Evolutionary conservation across 495 filamentous ascomycete genomes (phyloP).

Genomic region (Penicillium robsamsonii): DNA sequence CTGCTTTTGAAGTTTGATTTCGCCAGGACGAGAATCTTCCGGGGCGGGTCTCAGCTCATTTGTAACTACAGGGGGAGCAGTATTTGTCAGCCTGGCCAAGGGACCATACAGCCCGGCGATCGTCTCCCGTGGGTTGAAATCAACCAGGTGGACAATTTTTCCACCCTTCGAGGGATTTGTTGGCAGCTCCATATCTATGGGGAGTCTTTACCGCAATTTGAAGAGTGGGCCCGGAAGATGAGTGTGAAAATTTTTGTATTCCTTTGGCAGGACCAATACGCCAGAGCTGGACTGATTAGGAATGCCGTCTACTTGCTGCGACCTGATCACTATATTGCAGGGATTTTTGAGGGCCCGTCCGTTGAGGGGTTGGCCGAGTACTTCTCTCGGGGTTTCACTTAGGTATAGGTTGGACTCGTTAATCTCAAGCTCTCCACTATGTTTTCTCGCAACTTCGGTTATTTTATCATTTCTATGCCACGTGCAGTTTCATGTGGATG

Average conservation of each 20-base stretch:
- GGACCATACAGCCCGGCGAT: slow-evolving; percentile 32
- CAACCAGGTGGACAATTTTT: slow-evolving; percentile 31
- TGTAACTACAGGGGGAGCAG: slow-evolving; percentile 30
- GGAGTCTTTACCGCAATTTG: slow-evolving; percentile 11
- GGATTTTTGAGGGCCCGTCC: slow-evolving; percentile 17
- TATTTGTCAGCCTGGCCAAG: slow-evolving; percentile 17
- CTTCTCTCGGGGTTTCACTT: slow-evolving; percentile 10
- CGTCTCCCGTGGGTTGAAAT: slow-evolving; percentile 37
- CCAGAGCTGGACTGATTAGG: slow-evolving; percentile 20
- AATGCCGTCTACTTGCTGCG: slow-evolving; percentile 35
- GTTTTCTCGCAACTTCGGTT: background rate
- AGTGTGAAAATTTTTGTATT: slow-evolving; percentile 24
- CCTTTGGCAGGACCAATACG: slow-evolving; percentile 28
- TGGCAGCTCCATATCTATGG: slow-evolving; percentile 43
- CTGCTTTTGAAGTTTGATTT: slow-evolving; percentile 22
- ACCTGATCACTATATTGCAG: slow-evolving; percentile 39
- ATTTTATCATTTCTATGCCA: background rate
- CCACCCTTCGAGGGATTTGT: slow-evolving; percentile 25
- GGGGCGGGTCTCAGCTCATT: slow-evolving; percentile 31
- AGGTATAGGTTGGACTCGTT: background rate
- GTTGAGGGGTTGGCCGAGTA: slow-evolving; percentile 18
- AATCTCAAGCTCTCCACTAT: slow-evolving; percentile 1
- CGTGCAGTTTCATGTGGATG: background rate
- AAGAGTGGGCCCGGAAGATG: slow-evolving; percentile 31
- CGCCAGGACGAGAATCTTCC: slow-evolving; percentile 23